Base-by-base conservation (phyloP, 1,284 basidiomycete species). In the Takashimella tepidaria region DNA sequence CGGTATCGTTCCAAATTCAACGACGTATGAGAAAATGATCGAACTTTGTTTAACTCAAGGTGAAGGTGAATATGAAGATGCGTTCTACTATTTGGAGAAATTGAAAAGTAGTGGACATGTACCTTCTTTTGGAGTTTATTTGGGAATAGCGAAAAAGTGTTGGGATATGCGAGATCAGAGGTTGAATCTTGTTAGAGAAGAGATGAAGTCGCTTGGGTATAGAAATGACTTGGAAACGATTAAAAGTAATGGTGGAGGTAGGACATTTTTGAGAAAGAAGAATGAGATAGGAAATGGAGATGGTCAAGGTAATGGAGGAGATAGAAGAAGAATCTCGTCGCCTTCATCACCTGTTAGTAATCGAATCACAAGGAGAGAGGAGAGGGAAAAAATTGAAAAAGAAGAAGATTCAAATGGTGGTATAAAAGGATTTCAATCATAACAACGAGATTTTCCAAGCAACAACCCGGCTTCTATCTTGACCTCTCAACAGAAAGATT, bases 21-120 rank as follows among this genome's bases (percentile, higher is more conserved):
- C 75, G 44, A 88, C 84, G 4, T 90, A 85, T 72, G 81, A 84
- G 60, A 76, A 79, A 40, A 79, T 90, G 72, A 81, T 92, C 57
- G 61, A 76, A 13, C 79, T 92, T 3, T 85, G 83, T 66, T 78
- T 90, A 20, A 83, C 83, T 1, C 85, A 88, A 64, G 69, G 80
- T 12, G 78, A 76, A 2, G 10, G 16, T 16, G 31, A 37, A 8
- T 92, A 90, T 72, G 89, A 92, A 66, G 86, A 89, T 63, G 88
- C 89, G 0, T 92, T 92, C 76, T 86, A 84, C 72, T 90, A 88
- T 70, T 80, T 92, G 26, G 89, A 92, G 68, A 85, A 89, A 76
- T 88, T 89, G 85, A 91, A 92, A 72, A 73, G 77, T 0, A 79
- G 79, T 46, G 78, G 78, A 12, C 77, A 83, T 67, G 68, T 77